Base-by-base conservation (phyloP, 257 asterid species). In the Nicotiana sylvestris region DNA sequence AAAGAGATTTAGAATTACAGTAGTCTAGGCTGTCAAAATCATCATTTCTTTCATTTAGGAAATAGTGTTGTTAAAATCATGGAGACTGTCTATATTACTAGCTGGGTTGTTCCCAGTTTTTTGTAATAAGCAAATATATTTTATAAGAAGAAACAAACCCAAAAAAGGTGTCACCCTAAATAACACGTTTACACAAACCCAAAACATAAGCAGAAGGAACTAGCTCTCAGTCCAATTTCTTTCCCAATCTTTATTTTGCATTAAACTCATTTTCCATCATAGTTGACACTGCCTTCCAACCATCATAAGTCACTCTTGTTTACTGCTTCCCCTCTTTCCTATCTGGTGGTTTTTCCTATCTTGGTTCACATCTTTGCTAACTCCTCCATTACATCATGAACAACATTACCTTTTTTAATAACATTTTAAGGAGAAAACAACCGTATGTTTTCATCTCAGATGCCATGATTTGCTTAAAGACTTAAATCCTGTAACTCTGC, bases 321-420 rank as follows among this genome's bases (percentile, higher is more conserved):
- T 4, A 69, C 32, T 37, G 77, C 29, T 69, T 69, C 77, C 77
- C 77, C 32, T 69, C 56, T 37, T 69, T 69, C 56, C 56, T 68
- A 69, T 69, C 32, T 37, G 32, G 77, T 37, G 32, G 56, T 27
- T 37, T 37, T 37, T 15, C 18, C n/a, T 69, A 17, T n/a, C 18
- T 18, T 35, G 17, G 55, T 39, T 35, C 30, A 3, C 77, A 18
- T 35, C 55, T 68, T 68, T 68, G 77, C 77, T 69, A 69, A 37
- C 21, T 69, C 77, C 56, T 69, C 21, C 56, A 9, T 37, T 69
- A 30, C 56, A 69, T 37, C 77, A 69, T 18, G 77, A 69, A 37
- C 64, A 57, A 18, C 56, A 29, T 18, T 9, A 69, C 57, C 10
- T n/a, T 37, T 69, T 30, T 69, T 69, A 12, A 69, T 9, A 69